Conservation (phyloP, 495 filamentous ascomycete species). For the Collariella sp. region DNA sequence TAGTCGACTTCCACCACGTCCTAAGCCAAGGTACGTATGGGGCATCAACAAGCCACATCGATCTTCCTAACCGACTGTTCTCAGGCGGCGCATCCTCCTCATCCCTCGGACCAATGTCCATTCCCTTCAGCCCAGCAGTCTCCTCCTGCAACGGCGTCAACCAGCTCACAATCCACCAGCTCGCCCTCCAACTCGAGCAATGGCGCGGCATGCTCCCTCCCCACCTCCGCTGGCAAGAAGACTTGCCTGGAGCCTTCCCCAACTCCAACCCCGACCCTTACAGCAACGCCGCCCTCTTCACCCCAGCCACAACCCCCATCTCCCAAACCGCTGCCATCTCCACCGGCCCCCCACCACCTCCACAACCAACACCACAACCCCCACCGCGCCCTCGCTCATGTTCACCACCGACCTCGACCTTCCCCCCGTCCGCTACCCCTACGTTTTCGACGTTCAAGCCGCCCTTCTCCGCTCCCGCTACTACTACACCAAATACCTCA, state of each 20-base stretch:
- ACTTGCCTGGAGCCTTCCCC: constrained; percentile 37
- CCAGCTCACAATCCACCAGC: constrained; percentile 36
- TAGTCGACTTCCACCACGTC: constrained; percentile 40
- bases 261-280: constrained; percentile 18
- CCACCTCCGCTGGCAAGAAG: constrained; percentile 47
- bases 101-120: neutral
- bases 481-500: constrained; percentile 51
- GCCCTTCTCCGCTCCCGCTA: constrained; percentile 49
- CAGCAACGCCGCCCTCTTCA: constrained; percentile 14
- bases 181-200: constrained; percentile 42
- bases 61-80: neutral
- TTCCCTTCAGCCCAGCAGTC: constrained; percentile 7
- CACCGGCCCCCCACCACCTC: neutral
- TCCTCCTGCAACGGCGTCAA: constrained; percentile 1
- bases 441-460: constrained; percentile 46
- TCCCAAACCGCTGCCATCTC: constrained; percentile 3
- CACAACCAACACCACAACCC: neutral
- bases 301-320: constrained; percentile 14
- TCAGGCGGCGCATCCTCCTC: neutral
- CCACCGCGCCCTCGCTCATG: constrained; percentile 27
- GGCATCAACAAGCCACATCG: neutral
- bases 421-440: constrained; percentile 34
- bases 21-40: constrained; percentile 41
- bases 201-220: constrained; percentile 49
- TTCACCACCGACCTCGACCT: constrained; percentile 44